Conservation (phyloP, 2,329 filamentous ascomycete genomes). For the Pseudogymnoascus sp. region DNA sequence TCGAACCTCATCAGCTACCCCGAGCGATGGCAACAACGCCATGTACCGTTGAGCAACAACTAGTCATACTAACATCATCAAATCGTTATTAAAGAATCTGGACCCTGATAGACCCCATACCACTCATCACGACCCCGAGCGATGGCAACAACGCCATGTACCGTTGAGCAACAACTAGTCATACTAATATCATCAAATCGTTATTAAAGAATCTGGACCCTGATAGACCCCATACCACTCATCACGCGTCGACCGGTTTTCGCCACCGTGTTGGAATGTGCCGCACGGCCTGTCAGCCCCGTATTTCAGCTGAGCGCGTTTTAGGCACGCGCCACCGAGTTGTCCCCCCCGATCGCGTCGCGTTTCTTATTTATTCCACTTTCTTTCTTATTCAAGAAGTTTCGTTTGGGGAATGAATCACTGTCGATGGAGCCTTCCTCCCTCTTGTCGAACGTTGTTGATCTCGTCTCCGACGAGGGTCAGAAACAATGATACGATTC, state of each 20-base stretch:
- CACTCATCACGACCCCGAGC: neutral
- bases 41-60: neutral
- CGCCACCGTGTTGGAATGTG: neutral
- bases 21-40: neutral
- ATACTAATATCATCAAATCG: conserved; percentile 1
- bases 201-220: neutral
- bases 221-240: neutral
- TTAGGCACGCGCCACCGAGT: neutral
- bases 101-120: neutral
- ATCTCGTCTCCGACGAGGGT: neutral
- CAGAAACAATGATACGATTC: neutral
- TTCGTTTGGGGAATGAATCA: neutral
- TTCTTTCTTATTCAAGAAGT: neutral
- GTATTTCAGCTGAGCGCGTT: neutral
- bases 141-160: neutral
- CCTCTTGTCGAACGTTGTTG: neutral
- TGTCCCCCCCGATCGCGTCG: neutral
- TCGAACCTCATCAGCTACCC: neutral
- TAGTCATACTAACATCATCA: neutral
- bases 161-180: neutral
- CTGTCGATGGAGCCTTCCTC: neutral
- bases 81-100: neutral
- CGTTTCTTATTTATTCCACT: neutral
- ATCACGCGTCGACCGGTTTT: neutral
- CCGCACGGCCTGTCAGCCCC: neutral